These are phyloP conservation scores for Fusarium mundagurra DNA, from an alignment of 2,329 filamentous ascomycete genomes.

Conservation along the genomic window DNA sequence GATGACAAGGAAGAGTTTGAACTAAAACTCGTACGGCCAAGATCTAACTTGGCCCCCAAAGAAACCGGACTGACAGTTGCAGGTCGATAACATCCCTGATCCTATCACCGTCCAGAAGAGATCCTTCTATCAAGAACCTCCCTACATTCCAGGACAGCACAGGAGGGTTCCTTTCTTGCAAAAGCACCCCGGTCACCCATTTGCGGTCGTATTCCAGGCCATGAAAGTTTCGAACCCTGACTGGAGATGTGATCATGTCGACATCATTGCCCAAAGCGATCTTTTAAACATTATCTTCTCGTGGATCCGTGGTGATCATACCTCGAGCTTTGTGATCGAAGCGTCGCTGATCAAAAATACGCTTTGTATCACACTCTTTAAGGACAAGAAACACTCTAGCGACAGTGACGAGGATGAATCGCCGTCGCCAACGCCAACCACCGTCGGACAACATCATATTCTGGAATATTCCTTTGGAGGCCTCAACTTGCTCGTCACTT, in stretches of 20 bases:
- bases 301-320: not conserved
- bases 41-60: not conserved
- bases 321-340: not conserved
- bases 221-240: not conserved
- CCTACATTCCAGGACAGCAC: not conserved
- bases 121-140: not conserved
- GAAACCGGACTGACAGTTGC: not conserved
- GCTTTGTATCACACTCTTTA: not conserved
- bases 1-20: not conserved
- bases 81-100: not conserved
- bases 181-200: not conserved
- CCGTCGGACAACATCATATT: not conserved
- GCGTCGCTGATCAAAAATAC: not conserved
- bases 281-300: not conserved
- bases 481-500: not conserved
- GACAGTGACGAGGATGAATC: not conserved
- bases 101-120: not conserved
- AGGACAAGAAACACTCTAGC: not conserved
- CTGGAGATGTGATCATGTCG: not conserved
- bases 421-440: not conserved
- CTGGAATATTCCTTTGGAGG: not conserved
- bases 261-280: not conserved
- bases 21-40: not conserved
- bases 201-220: not conserved
- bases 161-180: not conserved